These are phyloP conservation scores for Globisporangium alternatum DNA, from an alignment of 352 stramenopile genomes.

Conservation along the genomic window DNA sequence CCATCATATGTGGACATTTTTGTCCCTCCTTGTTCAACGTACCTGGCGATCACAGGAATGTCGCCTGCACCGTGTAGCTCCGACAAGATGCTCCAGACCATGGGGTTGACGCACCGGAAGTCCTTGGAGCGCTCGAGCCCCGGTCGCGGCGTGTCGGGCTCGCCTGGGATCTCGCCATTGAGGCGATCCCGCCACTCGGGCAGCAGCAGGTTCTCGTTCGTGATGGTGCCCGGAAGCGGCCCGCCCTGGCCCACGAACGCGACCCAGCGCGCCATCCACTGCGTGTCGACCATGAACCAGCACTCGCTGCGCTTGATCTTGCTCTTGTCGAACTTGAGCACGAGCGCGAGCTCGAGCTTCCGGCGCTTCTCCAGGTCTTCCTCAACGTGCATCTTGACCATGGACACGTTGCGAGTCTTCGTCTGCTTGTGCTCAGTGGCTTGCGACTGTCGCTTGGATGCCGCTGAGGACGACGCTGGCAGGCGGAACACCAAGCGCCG, in stretches of 20 bases:
- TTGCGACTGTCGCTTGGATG: slow-evolving; percentile 4
- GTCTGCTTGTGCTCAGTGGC: not conserved
- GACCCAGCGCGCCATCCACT: slow-evolving; percentile 67
- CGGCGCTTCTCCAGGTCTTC: slow-evolving; percentile 59
- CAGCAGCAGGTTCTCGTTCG: slow-evolving; percentile 55
- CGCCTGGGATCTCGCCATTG: slow-evolving; percentile 28
- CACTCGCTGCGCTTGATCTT: slow-evolving; percentile 60
- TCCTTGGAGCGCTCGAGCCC: slow-evolving; percentile 49
- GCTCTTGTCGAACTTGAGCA: slow-evolving; percentile 60
- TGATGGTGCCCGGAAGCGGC: slow-evolving; percentile 55
- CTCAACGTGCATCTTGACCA: slow-evolving; percentile 9
- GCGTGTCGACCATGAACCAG: slow-evolving; percentile 67
- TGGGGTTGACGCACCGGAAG: slow-evolving; percentile 68
- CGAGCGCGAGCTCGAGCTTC: slow-evolving; percentile 56
- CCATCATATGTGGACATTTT: not conserved
- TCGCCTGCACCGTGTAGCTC: slow-evolving; percentile 61
- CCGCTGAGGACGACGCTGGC: slow-evolving; percentile 17
- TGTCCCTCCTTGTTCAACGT: not conserved
- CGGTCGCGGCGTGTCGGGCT: slow-evolving; percentile 36
- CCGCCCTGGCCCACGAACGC: slow-evolving; percentile 51
- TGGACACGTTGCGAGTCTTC: not conserved
- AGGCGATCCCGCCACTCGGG: slow-evolving; percentile 32
- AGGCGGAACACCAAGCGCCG: slow-evolving; percentile 53
- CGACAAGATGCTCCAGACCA: slow-evolving; percentile 71
- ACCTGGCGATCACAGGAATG: slow-evolving; percentile 36